Evolutionary conservation across 257 asterid species (phyloP).

Genomic region (Petrea volubilis): DNA sequence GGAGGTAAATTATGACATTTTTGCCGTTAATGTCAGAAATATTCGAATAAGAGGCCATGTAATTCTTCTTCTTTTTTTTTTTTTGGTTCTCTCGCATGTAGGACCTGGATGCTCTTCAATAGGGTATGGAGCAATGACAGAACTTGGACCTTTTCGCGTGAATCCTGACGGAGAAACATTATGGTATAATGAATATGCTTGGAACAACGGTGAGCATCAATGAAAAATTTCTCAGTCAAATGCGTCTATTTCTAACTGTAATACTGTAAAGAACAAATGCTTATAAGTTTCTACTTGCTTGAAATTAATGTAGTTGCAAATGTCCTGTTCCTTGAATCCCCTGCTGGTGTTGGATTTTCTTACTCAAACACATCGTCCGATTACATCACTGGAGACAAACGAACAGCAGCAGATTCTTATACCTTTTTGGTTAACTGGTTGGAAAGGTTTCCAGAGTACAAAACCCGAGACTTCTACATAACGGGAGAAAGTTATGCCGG

Average conservation of each 20-base stretch:
- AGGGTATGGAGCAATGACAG: slow-evolving; percentile 59
- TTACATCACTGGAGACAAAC: slow-evolving; percentile 42
- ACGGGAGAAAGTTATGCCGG: slow-evolving; percentile 81
- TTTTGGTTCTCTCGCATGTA: not conserved
- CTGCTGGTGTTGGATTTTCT: slow-evolving; percentile 75
- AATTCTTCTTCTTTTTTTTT: too few species aligned
- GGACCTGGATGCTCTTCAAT: slow-evolving; percentile 78
- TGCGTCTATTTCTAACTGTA: too few species aligned
- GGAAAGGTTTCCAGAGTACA: slow-evolving; percentile 74
- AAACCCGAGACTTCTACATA: slow-evolving; percentile 54
- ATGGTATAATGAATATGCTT: slow-evolving; percentile 41
- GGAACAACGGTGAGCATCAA: slow-evolving; percentile 42
- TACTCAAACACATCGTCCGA: slow-evolving; percentile 60
- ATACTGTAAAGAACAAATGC: not conserved
- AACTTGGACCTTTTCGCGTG: slow-evolving; percentile 63
- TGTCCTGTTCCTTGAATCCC: slow-evolving; percentile 65
- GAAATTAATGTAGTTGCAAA: slow-evolving; percentile 47
- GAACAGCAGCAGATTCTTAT: slow-evolving; percentile 59
- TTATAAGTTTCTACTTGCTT: not conserved
- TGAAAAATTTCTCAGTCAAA: not conserved
- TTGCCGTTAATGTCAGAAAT: not conserved
- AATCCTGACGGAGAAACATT: slow-evolving; percentile 50
- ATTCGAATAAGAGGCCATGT: too few species aligned
- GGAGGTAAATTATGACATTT: slow-evolving; percentile 31
- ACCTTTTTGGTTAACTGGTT: slow-evolving; percentile 61